A percentile compares a stretch with the other conserved stretches of the same genome.
phyloP scores from a whole-genome alignment of 2,329 filamentous ascomycete species.

The Fusarium annulatum region DNA sequence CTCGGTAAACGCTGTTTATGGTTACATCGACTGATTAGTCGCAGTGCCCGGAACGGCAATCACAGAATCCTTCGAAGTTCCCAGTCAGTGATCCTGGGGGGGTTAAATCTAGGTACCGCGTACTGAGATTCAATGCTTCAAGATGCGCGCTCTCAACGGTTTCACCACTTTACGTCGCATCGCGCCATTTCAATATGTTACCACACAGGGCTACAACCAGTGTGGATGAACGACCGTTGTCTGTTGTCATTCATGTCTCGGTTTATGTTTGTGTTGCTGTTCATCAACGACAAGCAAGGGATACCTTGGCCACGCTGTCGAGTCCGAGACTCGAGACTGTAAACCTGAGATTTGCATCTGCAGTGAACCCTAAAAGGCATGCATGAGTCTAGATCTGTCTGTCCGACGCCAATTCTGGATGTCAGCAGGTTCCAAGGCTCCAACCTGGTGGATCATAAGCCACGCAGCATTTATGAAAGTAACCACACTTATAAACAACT shows the following conservation, averaged over 20 bases:
- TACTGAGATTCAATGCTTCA: neutral
- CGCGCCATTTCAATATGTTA: constrained; percentile 7
- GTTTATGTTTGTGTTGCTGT: constrained; percentile 8
- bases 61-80: neutral
- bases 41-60: constrained; percentile 11
- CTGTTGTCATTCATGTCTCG: constrained; percentile 15
- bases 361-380: constrained; percentile 26
- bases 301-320: constrained; percentile 22
- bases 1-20: constrained; percentile 26
- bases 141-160: neutral
- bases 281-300: neutral
- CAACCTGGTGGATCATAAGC: neutral
- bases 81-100: constrained; percentile 15
- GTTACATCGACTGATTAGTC: constrained; percentile 29
- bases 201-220: neutral
- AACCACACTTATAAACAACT: constrained; percentile 7
- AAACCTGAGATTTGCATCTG: constrained; percentile 28
- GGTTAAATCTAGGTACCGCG: neutral
- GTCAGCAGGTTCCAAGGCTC: neutral
- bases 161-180: neutral
- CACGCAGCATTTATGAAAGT: constrained; percentile 9
- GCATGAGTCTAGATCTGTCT: constrained; percentile 8
- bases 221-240: neutral
- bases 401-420: constrained; percentile 4
- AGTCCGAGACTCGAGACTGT: constrained; percentile 21